Conservation (phyloP, 352 stramenopile species). For the Saprolegnia diclina region DNA sequence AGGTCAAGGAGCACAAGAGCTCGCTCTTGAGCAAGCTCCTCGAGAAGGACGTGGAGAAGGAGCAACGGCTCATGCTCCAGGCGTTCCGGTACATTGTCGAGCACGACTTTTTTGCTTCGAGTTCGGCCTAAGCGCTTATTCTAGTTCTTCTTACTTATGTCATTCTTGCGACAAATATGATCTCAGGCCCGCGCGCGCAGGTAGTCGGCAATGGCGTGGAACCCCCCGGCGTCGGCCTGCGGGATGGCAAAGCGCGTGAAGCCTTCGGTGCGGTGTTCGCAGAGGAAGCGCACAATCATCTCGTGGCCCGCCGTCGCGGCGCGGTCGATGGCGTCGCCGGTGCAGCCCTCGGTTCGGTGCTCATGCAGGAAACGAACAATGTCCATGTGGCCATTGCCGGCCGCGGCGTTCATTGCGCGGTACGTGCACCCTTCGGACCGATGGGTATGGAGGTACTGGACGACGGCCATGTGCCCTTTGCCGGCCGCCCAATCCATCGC, state of each 20-base stretch:
- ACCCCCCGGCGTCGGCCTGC: not conserved
- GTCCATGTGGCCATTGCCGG: not conserved
- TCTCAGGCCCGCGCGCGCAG: not conserved
- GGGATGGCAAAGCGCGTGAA: slow-evolving; percentile 15
- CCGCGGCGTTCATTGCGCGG: slow-evolving; percentile 20
- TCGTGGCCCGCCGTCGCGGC: slow-evolving; percentile 3
- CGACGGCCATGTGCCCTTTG: slow-evolving; percentile 7
- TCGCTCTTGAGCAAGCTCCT: slow-evolving; percentile 73
- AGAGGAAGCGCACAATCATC: slow-evolving; percentile 15
- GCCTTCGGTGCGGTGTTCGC: slow-evolving; percentile 7
- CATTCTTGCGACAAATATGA: not conserved
- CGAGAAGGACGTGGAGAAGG: slow-evolving; percentile 55
- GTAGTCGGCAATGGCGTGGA: not conserved
- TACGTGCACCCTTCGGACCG: slow-evolving; percentile 18
- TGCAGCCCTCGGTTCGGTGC: slow-evolving; percentile 12
- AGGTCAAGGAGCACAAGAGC: slow-evolving; percentile 57
- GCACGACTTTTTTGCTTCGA: slow-evolving; percentile 46
- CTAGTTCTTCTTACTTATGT: not conserved
- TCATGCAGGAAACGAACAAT: slow-evolving; percentile 17
- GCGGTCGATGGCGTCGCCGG: slow-evolving; percentile 22
- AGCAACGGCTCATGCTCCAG: slow-evolving; percentile 74
- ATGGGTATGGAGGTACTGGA: slow-evolving; percentile 1
- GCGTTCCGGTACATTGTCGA: slow-evolving; percentile 59
- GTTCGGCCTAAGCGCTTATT: not conserved
- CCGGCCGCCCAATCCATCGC: slow-evolving; percentile 14